phyloP scores from a whole-genome alignment of 2,329 filamentous ascomycete genomes.

The Ambrosiella cleistominuta region DNA sequence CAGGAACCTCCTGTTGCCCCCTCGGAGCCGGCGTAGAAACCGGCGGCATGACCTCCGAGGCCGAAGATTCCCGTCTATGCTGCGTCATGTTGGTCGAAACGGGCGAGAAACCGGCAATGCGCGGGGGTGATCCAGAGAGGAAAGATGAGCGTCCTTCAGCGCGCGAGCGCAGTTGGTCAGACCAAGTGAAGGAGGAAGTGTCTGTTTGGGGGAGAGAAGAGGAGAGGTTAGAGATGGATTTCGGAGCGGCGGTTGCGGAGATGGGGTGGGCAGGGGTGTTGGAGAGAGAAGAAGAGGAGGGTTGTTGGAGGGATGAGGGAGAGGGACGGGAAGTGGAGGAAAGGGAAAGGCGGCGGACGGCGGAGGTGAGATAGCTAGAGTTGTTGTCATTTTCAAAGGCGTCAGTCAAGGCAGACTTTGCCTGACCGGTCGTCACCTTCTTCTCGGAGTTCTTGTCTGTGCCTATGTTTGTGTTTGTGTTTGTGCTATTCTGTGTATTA shows the following conservation, averaged over 20 bases:
- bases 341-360: slow-evolving; percentile 10
- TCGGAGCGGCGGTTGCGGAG: background rate
- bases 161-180: slow-evolving; percentile 81
- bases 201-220: slow-evolving; percentile 6
- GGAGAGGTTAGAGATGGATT: slow-evolving; percentile 4
- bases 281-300: background rate
- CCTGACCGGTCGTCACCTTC: background rate
- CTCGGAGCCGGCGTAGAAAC: slow-evolving; percentile 15
- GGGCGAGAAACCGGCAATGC: slow-evolving; percentile 1
- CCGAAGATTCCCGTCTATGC: background rate
- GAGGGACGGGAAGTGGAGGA: background rate
- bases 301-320: background rate
- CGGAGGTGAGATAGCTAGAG: slow-evolving; percentile 7
- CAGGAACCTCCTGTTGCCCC: background rate
- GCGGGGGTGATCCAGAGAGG: slow-evolving; percentile 9
- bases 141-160: slow-evolving; percentile 31
- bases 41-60: slow-evolving; percentile 16
- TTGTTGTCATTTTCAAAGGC: background rate
- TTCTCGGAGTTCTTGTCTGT: background rate
- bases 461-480: background rate
- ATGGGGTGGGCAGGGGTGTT: background rate
- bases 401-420: slow-evolving; percentile 9
- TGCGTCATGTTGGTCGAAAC: background rate
- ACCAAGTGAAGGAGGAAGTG: slow-evolving; percentile 91
- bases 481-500: no score